phyloP scores from a whole-genome alignment of 352 stramenopile species.

The Globisporangium cystogenes region DNA sequence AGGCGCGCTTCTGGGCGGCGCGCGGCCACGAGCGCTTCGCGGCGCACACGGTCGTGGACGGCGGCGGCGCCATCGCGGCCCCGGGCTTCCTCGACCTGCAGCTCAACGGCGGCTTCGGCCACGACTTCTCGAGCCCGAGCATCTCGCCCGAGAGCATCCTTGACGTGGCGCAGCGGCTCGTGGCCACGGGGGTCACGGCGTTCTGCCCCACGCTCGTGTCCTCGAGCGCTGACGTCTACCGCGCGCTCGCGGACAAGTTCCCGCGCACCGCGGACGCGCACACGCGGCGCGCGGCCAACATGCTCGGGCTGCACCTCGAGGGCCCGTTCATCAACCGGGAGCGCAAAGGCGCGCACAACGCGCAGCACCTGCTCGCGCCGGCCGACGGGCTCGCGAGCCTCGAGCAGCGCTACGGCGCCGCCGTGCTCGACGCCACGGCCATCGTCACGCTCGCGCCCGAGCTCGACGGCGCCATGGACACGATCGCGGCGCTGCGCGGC shows the following conservation, averaged over 20 bases:
- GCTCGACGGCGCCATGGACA: slow-evolving; percentile 50
- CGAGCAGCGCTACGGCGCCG: slow-evolving; percentile 39
- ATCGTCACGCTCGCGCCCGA: slow-evolving; percentile 89
- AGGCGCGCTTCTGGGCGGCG: slow-evolving; percentile 43
- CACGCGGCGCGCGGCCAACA: slow-evolving; percentile 38
- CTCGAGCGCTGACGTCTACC: slow-evolving; percentile 57
- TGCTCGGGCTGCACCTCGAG: slow-evolving; percentile 87
- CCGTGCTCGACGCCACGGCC: slow-evolving; percentile 39
- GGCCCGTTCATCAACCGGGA: slow-evolving; percentile 84
- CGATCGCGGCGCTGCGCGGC: slow-evolving; percentile 8
- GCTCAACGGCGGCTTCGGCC: slow-evolving; percentile 85
- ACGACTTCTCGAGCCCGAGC: slow-evolving; percentile 77
- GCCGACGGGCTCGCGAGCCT: slow-evolving; percentile 38
- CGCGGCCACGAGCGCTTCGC: slow-evolving; percentile 26
- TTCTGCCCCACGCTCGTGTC: slow-evolving; percentile 90
- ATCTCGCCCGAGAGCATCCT: slow-evolving; percentile 37
- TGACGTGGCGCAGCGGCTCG: slow-evolving; percentile 40
- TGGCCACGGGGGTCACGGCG: slow-evolving; percentile 67
- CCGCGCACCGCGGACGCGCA: slow-evolving; percentile 25
- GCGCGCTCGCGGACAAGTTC: slow-evolving; percentile 43
- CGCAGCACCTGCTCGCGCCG: slow-evolving; percentile 39
- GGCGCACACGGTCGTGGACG: slow-evolving; percentile 56
- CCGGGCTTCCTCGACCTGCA: slow-evolving; percentile 90
- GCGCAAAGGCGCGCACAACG: slow-evolving; percentile 80
- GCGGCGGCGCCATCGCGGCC: slow-evolving; percentile 56